Percentiles rank a stretch among this genome's conserved stretches.
phyloP scores from a whole-genome alignment of 2,329 filamentous ascomycete species.

The Aureobasidium uvarum region DNA sequence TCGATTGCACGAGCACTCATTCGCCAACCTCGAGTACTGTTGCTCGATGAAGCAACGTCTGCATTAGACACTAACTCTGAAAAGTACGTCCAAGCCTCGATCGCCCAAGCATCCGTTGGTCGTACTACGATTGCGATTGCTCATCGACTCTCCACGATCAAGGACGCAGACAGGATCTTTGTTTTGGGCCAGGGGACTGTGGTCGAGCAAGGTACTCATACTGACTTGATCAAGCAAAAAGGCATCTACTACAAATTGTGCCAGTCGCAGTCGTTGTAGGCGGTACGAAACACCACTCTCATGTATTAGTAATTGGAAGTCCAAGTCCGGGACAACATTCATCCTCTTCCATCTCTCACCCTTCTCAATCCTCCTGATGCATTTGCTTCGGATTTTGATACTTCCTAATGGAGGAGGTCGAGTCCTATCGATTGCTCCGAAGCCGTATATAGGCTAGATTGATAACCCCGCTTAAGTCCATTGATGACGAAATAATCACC shows the following conservation, averaged over 20 bases:
- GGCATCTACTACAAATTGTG: conserved; percentile 8
- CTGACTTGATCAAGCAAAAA: conserved; percentile 47
- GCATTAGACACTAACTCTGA: conserved; percentile 47
- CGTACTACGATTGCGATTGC: conserved; percentile 48
- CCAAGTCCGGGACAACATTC: neutral
- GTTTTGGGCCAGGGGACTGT: conserved; percentile 50
- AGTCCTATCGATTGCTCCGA: neutral
- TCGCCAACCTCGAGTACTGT: conserved; percentile 43
- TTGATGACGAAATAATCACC: conserved; percentile 18
- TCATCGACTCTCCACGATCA: conserved; percentile 45
- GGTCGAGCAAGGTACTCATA: conserved; percentile 51
- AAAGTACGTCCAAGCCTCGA: conserved; percentile 41
- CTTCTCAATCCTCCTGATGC: neutral
- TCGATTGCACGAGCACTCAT: conserved; percentile 47
- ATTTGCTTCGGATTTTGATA: neutral
- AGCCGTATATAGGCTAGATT: neutral
- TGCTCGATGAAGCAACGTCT: conserved; percentile 47
- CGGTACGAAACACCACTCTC: too few species aligned
- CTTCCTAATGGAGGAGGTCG: neutral
- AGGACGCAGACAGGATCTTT: conserved; percentile 46
- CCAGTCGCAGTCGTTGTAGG: conserved; percentile 3
- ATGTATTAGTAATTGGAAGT: neutral
- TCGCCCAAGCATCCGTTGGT: conserved; percentile 40
- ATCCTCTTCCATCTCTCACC: neutral
- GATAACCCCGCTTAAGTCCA: conserved; percentile 9